Percentiles rank a stretch among this genome's conserved stretches.
phyloP scores from a whole-genome alignment of 164 flowering plant species.

The Stephania yunnanensis region DNA sequence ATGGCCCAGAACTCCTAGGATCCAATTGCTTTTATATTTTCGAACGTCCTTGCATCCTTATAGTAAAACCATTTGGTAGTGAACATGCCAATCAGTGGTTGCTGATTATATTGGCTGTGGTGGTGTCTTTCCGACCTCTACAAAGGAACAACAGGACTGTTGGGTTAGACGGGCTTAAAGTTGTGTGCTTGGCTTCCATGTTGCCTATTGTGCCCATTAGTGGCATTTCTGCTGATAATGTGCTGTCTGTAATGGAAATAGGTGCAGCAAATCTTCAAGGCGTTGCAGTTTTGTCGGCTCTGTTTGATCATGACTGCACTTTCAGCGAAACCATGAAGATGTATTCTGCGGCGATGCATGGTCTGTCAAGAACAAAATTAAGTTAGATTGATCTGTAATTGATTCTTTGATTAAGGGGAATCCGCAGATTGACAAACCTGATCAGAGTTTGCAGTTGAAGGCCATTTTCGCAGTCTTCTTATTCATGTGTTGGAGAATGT shows the following conservation, averaged over 20 bases:
- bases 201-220: constrained; percentile 95
- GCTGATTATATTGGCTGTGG: constrained; percentile 97
- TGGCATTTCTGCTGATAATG: constrained; percentile 69
- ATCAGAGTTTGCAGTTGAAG: background rate
- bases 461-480: background rate
- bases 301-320: constrained; percentile 72
- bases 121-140: constrained; percentile 74
- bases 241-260: constrained; percentile 50
- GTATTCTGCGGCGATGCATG: constrained; percentile 24
- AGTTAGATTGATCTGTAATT: background rate
- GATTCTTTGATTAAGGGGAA: background rate
- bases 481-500: too few relatives aligned
- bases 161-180: constrained; percentile 68
- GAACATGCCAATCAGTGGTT: background rate
- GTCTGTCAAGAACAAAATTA: background rate
- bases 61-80: too few relatives aligned
- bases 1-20: too few relatives aligned
- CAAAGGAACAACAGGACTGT: constrained; percentile 75
- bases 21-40: too few relatives aligned
- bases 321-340: constrained; percentile 46
- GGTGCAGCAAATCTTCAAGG: constrained; percentile 61
- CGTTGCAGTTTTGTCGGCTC: constrained; percentile 83
- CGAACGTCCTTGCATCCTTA: too few relatives aligned
- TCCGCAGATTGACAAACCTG: background rate
- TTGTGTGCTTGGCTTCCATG: constrained; percentile 62